Evolutionary conservation across 495 filamentous ascomycete species (phyloP).

Genomic region (Penicillium flavigenum): DNA sequence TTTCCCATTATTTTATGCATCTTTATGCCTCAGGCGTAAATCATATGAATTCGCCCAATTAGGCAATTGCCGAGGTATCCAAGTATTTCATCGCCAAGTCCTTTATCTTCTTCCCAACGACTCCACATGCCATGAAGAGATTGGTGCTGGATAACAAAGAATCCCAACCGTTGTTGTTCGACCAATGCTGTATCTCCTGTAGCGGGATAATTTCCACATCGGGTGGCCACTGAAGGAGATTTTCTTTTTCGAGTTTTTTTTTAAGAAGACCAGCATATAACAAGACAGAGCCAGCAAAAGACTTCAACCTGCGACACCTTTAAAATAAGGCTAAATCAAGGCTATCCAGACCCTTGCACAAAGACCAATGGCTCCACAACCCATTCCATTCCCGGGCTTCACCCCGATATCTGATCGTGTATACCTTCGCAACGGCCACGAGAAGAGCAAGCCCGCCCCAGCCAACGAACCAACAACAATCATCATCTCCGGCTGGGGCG

Average conservation of each 20-base stretch:
- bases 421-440: constrained; percentile 28
- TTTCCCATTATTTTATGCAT: background rate
- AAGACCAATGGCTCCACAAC: constrained; percentile 23
- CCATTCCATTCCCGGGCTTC: constrained; percentile 31
- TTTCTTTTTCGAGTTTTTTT: background rate
- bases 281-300: background rate
- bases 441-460: constrained; percentile 18
- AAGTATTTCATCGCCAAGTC: background rate
- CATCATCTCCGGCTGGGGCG: constrained; percentile 55
- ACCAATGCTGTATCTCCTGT: background rate
- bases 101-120: constrained; percentile 11
- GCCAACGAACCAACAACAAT: constrained; percentile 30
- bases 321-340: background rate
- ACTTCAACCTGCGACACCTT: background rate
- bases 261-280: background rate
- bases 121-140: constrained; percentile 9
- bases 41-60: constrained; percentile 3
- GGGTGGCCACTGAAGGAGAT: background rate
- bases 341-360: background rate
- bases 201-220: constrained; percentile 6
- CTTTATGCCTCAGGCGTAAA: constrained; percentile 1
- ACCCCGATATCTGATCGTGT: constrained; percentile 28
- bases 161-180: constrained; percentile 4
- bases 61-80: constrained; percentile 9
- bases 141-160: constrained; percentile 7